These are phyloP conservation scores for Oxyria digyna DNA, from an alignment of 148 eudicot genomes.

Conservation along the genomic window DNA sequence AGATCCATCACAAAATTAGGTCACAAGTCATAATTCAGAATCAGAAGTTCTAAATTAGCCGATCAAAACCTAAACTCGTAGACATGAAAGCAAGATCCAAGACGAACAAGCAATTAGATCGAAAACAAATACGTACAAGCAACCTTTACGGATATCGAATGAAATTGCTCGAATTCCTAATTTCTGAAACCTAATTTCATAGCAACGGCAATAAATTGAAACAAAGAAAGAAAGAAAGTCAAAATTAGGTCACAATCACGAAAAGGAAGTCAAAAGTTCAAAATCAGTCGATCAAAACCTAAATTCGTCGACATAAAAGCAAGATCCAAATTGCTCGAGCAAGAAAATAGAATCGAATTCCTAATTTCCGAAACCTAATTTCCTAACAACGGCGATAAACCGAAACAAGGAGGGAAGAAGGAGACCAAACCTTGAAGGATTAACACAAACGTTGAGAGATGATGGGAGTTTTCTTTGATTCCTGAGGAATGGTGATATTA, in stretches of 20 bases:
- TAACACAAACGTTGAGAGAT: not conserved
- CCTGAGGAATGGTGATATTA: not conserved
- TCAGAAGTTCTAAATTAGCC: no score
- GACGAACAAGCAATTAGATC: not conserved
- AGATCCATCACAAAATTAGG: not conserved
- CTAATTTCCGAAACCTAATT: not conserved
- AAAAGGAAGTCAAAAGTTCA: not conserved
- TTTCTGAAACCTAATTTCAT: not conserved
- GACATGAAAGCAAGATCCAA: not conserved
- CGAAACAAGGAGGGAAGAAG: not conserved
- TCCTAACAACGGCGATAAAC: not conserved
- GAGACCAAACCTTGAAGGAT: slow-evolving; percentile 2
- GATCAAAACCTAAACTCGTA: no score
- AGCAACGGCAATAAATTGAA: not conserved
- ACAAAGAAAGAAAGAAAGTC: no score
- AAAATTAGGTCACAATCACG: not conserved
- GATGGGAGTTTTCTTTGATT: not conserved
- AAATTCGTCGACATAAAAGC: no score
- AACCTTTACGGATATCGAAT: no score
- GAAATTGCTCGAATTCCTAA: not conserved
- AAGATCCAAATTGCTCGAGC: not conserved
- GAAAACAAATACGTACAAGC: no score
- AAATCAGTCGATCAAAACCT: no score
- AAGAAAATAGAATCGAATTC: not conserved
- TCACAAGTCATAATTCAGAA: no score